These are phyloP conservation scores for Geranium rotundifolium DNA, from an alignment of 345 rosid species.

Conservation along the genomic window DNA sequence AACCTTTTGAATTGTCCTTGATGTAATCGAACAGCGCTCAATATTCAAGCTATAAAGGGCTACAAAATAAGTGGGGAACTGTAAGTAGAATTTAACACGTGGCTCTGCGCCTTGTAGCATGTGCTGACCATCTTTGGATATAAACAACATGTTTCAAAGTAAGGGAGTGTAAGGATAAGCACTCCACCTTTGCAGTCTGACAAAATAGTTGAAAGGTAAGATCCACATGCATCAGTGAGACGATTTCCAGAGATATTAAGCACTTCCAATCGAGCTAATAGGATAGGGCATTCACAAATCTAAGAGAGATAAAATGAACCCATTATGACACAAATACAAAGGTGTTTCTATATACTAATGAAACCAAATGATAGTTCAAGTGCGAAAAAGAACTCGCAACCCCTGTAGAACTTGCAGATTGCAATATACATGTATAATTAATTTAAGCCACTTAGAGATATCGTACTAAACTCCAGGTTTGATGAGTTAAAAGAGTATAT, in stretches of 20 bases:
- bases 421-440: not conserved
- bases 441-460: not conserved
- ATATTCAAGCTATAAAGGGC: slow-evolving; percentile 75
- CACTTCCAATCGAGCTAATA: slow-evolving; percentile 72
- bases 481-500: not conserved
- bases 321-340: slow-evolving; percentile 5
- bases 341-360: too few species aligned
- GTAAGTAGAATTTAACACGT: not conserved
- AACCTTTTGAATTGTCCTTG: slow-evolving; percentile 71
- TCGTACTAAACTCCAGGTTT: not conserved
- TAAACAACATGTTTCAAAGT: not conserved
- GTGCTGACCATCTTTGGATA: not conserved
- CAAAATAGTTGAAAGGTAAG: slow-evolving; percentile 77
- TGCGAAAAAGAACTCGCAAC: not conserved
- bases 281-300: slow-evolving; percentile 90
- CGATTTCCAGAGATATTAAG: slow-evolving; percentile 89
- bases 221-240: slow-evolving; percentile 96
- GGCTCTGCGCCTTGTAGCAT: not conserved
- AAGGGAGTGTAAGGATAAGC: not conserved
- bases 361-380: not conserved
- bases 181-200: slow-evolving; percentile 62
- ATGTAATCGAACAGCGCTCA: slow-evolving; percentile 72
- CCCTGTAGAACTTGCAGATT: not conserved
- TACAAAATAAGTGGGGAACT: slow-evolving; percentile 20
- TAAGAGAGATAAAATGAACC: slow-evolving; percentile 14